These are phyloP conservation scores for Penicillium sp. DNA, from an alignment of 2,329 filamentous ascomycete genomes.

Conservation along the genomic window DNA sequence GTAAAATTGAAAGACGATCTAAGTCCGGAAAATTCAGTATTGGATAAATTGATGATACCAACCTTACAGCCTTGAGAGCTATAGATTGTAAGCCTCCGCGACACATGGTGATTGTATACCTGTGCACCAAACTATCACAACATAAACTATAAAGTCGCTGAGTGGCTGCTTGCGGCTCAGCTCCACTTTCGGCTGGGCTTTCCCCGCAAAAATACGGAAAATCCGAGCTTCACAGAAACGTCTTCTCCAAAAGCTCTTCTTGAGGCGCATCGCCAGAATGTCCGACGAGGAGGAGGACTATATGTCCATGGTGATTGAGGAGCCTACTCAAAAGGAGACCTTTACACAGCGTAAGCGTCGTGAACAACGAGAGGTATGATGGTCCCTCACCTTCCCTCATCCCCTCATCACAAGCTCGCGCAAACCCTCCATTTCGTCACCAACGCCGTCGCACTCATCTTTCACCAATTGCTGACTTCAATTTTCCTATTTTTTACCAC, in stretches of 20 bases:
- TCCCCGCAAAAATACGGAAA: slow-evolving; percentile 11
- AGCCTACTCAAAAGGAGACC: slow-evolving; percentile 63
- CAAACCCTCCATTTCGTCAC: neutral
- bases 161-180: neutral
- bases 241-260: neutral
- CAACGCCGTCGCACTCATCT: slow-evolving; percentile 10
- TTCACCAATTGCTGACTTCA: slow-evolving; percentile 42
- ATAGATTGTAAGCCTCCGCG: too few relatives aligned
- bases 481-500: slow-evolving; percentile 36
- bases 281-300: slow-evolving; percentile 81
- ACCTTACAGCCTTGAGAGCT: too few relatives aligned
- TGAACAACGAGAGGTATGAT: slow-evolving; percentile 53
- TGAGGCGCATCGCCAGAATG: slow-evolving; percentile 10
- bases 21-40: too few relatives aligned
- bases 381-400: slow-evolving; percentile 9
- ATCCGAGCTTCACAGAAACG: neutral
- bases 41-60: too few relatives aligned
- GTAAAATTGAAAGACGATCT: too few relatives aligned
- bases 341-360: slow-evolving; percentile 62
- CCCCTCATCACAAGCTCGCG: slow-evolving; percentile 43
- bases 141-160: too few relatives aligned
- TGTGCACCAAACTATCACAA: too few relatives aligned
- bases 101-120: too few relatives aligned
- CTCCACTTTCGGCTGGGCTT: neutral
- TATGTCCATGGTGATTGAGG: slow-evolving; percentile 90